Evolutionary conservation across 2,329 filamentous ascomycete genomes (phyloP).

Genomic region (Sphaceloma murrayae): DNA sequence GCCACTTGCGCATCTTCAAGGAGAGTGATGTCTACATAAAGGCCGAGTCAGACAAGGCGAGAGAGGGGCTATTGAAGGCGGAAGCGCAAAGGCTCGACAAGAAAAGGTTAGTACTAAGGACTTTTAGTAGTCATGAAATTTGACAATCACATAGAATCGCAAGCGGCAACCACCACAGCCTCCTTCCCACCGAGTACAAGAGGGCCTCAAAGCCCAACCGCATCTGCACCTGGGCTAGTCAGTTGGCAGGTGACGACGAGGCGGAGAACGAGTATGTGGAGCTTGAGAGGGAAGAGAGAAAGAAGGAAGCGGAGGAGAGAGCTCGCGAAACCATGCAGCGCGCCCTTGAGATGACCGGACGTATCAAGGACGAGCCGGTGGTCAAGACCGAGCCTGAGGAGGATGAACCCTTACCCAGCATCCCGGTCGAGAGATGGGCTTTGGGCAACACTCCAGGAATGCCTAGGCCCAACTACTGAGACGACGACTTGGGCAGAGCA

Average conservation of each 20-base stretch:
- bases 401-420: background rate
- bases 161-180: background rate
- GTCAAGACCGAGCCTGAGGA: constrained; percentile 4
- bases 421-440: background rate
- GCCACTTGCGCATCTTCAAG: background rate
- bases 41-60: background rate
- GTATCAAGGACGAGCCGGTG: background rate
- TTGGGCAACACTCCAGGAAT: constrained; percentile 7
- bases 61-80: background rate
- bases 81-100: background rate
- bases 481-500: background rate
- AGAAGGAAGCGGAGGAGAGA: background rate
- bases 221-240: background rate
- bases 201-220: too few relatives aligned
- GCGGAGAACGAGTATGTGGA: background rate
- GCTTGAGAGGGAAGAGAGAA: background rate
- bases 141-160: background rate
- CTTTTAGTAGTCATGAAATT: too few relatives aligned
- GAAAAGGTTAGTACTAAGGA: background rate
- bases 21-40: background rate
- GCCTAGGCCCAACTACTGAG: background rate
- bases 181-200: constrained; percentile 2
- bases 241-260: constrained; percentile 2
- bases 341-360: background rate
- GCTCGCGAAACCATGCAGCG: too few relatives aligned